phyloP scores from a whole-genome alignment of 768 basidiomycete species.

The Tricholoma hemisulphureum region DNA sequence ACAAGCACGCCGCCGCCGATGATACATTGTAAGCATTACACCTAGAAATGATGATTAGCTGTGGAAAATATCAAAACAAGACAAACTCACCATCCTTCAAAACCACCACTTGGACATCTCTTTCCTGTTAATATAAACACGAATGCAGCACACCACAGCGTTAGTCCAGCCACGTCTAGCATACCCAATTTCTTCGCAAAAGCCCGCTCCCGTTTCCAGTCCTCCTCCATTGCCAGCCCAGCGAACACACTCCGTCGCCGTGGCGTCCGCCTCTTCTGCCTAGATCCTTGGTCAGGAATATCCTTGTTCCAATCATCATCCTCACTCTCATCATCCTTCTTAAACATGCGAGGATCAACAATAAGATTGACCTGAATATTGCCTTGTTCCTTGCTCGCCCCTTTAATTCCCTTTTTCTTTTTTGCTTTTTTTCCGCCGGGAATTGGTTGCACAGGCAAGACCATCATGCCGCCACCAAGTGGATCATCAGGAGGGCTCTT shows the following conservation, averaged over 20 bases:
- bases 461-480: constrained; percentile 49
- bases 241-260: constrained; percentile 53
- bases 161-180: constrained; percentile 45
- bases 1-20: constrained; percentile 57
- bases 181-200: constrained; percentile 52
- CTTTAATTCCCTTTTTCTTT: constrained; percentile 35
- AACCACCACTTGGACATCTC: constrained; percentile 61
- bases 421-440: constrained; percentile 41
- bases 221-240: constrained; percentile 61
- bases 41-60: constrained; percentile 33
- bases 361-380: constrained; percentile 74
- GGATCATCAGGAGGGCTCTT: constrained; percentile 27
- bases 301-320: constrained; percentile 37
- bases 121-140: constrained; percentile 60
- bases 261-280: constrained; percentile 34
- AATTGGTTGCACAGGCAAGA: constrained; percentile 60
- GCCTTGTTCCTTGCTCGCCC: constrained; percentile 40
- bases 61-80: background rate
- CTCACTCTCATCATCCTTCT: constrained; percentile 32
- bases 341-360: constrained; percentile 63
- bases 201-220: constrained; percentile 57
- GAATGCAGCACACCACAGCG: constrained; percentile 60
- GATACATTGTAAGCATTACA: constrained; percentile 72
- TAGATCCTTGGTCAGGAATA: constrained; percentile 31
- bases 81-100: constrained; percentile 57